phyloP scores from a whole-genome alignment of 495 filamentous ascomycete genomes.

The Penicillium antarcticum region DNA sequence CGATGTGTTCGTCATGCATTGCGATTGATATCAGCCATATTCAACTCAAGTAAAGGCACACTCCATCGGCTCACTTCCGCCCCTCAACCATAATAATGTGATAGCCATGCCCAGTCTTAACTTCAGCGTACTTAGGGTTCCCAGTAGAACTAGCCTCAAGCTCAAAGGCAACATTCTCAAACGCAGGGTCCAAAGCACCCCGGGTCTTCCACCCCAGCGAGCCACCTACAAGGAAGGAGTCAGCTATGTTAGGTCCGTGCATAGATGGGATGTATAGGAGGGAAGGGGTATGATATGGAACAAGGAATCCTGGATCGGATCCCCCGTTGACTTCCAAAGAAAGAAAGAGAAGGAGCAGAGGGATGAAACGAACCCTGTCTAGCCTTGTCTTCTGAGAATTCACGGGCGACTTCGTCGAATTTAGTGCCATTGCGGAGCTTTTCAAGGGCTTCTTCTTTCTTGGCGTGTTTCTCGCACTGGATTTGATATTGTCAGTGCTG shows the following conservation, averaged over 20 bases:
- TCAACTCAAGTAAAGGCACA: not conserved
- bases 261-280: too few relatives aligned
- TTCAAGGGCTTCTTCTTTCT: conserved; percentile 82
- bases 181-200: conserved; percentile 67
- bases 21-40: not conserved
- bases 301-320: too few relatives aligned
- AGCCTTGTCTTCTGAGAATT: conserved; percentile 89
- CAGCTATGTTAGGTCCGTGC: not conserved
- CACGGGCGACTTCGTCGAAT: conserved; percentile 84
- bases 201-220: conserved; percentile 80
- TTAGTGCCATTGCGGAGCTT: conserved; percentile 74
- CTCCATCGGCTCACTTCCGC: conserved; percentile 45
- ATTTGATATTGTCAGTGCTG: conserved; percentile 20
- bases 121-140: conserved; percentile 73
- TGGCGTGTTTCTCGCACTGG: conserved; percentile 82
- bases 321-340: too few relatives aligned
- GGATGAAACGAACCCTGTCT: conserved; percentile 56
- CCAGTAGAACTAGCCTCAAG: conserved; percentile 73
- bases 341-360: too few relatives aligned
- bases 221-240: conserved; percentile 53
- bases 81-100: conserved; percentile 90
- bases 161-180: conserved; percentile 79
- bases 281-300: too few relatives aligned
- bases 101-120: conserved; percentile 85
- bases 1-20: not conserved